These are phyloP conservation scores for Beauveria bassiana DNA, from an alignment of 2,329 filamentous ascomycete genomes.

Conservation along the genomic window DNA sequence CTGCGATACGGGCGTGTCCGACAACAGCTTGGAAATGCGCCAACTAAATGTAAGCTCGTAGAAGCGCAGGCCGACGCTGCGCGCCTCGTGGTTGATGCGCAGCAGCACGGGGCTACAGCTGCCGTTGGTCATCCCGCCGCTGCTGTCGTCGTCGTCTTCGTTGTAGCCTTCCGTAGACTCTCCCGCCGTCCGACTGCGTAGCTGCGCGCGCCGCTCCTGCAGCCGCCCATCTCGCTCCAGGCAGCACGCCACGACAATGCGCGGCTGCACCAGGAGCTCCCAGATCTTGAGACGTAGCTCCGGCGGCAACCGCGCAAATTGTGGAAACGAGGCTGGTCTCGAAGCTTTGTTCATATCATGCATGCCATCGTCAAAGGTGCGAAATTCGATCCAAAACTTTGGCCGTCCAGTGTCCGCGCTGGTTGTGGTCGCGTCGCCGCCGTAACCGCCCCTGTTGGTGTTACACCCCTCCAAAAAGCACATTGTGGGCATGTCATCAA, in stretches of 20 bases:
- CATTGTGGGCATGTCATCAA: not conserved
- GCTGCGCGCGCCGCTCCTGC: conserved; percentile 20
- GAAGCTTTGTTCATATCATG: conserved; percentile 2
- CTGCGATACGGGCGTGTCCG: conserved; percentile 25
- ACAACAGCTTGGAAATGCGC: conserved; percentile 35
- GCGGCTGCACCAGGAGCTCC: conserved; percentile 36
- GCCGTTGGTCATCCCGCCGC: conserved; percentile 13
- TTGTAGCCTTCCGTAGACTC: conserved; percentile 9
- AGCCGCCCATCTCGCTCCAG: conserved; percentile 25
- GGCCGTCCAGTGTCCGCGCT: conserved; percentile 20
- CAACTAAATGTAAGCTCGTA: conserved; percentile 41
- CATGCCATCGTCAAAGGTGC: conserved; percentile 34
- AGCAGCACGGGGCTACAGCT: conserved; percentile 32
- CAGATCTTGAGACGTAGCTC: conserved; percentile 43
- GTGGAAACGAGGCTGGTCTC: conserved; percentile 21
- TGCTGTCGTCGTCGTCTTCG: conserved; percentile 14
- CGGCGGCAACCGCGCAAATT: conserved; percentile 33
- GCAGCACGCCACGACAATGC: conserved; percentile 37
- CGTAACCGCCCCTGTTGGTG: not conserved
- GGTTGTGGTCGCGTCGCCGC: not conserved
- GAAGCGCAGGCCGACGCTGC: conserved; percentile 31
- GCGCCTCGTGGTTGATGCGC: conserved; percentile 35
- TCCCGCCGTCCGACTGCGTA: conserved; percentile 18
- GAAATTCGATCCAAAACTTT: conserved; percentile 39
- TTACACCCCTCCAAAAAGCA: not conserved